A percentile compares a stretch with the other conserved stretches of the same genome.
Conservation (phyloP, 208 protist species). For the Leishmania turanica region DNA sequence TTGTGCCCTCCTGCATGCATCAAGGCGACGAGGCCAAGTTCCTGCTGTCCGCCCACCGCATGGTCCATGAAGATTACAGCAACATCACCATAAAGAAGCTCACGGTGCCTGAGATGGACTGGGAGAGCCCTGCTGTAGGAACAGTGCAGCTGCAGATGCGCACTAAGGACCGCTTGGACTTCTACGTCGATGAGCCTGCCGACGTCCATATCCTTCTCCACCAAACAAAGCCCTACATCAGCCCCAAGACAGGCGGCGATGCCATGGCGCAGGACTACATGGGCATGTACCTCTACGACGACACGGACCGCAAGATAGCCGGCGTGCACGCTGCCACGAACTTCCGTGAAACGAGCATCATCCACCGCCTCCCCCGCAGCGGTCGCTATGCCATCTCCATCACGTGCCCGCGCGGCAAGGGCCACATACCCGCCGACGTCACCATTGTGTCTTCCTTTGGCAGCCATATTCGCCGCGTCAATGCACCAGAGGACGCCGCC, state of each 20-base stretch:
- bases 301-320: slow-evolving; percentile 58
- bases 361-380: slow-evolving; percentile 56
- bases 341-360: slow-evolving; percentile 77
- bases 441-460: slow-evolving; percentile 47
- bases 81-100: slow-evolving; percentile 52
- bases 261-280: slow-evolving; percentile 78
- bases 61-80: slow-evolving; percentile 43
- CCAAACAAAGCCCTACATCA: slow-evolving; percentile 59
- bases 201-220: slow-evolving; percentile 77
- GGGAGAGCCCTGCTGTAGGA: slow-evolving; percentile 40
- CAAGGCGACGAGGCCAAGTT: slow-evolving; percentile 50
- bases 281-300: slow-evolving; percentile 88
- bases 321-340: slow-evolving; percentile 79
- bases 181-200: slow-evolving; percentile 70
- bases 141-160: slow-evolving; percentile 46
- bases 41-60: slow-evolving; percentile 50
- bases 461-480: slow-evolving; percentile 59
- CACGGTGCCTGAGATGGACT: slow-evolving; percentile 45
- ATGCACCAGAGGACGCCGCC: slow-evolving; percentile 60
- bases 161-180: slow-evolving; percentile 75
- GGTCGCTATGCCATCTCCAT: slow-evolving; percentile 74
- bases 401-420: slow-evolving; percentile 69
- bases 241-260: slow-evolving; percentile 50
- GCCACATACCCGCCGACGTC: slow-evolving; percentile 44
- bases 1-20: slow-evolving; percentile 73